A percentile compares a stretch with the other conserved stretches of the same genome.
Evolutionary conservation across 352 stramenopile genomes (phyloP).

Genomic region (Globisporangium ultimum): DNA sequence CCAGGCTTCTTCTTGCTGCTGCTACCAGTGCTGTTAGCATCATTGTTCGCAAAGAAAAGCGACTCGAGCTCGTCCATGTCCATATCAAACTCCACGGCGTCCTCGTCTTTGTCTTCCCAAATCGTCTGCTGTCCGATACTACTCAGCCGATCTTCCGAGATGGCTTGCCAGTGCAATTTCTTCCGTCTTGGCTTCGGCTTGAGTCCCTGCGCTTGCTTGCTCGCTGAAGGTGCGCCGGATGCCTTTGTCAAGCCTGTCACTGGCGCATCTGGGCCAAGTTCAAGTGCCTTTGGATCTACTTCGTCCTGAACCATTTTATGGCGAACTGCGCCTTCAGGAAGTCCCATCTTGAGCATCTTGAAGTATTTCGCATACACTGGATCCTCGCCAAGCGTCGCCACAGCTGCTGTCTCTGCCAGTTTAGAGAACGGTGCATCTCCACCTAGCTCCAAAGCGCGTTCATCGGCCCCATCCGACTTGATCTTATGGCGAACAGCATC

Average conservation of each 20-base stretch:
- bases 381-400: constrained; percentile 51
- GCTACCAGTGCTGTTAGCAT: constrained; percentile 19
- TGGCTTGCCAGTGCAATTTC: constrained; percentile 88
- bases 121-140: constrained; percentile 73
- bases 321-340: constrained; percentile 75
- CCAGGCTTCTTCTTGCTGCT: constrained; percentile 43
- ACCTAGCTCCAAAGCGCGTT: constrained; percentile 55
- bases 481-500: constrained; percentile 87
- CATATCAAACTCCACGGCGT: constrained; percentile 67
- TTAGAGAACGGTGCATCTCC: constrained; percentile 41
- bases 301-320: constrained; percentile 75
- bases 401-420: constrained; percentile 14
- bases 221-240: constrained; percentile 1
- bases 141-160: constrained; percentile 77
- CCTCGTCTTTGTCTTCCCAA: constrained; percentile 78
- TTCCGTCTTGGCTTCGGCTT: constrained; percentile 54
- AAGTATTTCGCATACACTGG: constrained; percentile 86
- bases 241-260: constrained; percentile 29
- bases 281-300: constrained; percentile 52
- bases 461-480: constrained; percentile 44
- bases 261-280: constrained; percentile 57
- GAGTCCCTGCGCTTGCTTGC: constrained; percentile 7
- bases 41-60: constrained; percentile 77
- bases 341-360: constrained; percentile 92
- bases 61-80: constrained; percentile 88